Evolutionary conservation across 2,329 filamentous ascomycete species (phyloP).

Genomic region (Hypoxylon sp.): DNA sequence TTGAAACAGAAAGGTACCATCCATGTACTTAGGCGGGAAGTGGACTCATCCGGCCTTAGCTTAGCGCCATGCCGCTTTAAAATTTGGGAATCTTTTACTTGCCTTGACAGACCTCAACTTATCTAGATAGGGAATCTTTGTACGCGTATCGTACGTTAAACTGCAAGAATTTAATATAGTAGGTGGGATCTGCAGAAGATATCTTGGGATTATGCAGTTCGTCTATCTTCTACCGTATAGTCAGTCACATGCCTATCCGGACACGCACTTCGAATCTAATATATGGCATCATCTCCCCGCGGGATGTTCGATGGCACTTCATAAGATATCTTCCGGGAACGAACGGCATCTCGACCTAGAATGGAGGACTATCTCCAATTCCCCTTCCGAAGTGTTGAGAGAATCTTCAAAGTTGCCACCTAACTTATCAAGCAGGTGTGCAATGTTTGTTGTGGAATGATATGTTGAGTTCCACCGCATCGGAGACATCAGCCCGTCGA

Average conservation of each 20-base stretch:
- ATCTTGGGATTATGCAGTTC: constrained; percentile 3
- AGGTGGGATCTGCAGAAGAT: constrained; percentile 36
- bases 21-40: constrained; percentile 25
- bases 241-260: constrained; percentile 30
- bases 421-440: constrained; percentile 38
- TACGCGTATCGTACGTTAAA: constrained; percentile 31
- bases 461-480: constrained; percentile 34
- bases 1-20: constrained; percentile 32
- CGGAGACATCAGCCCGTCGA: constrained; percentile 37
- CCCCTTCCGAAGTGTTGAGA: constrained; percentile 8
- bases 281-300: constrained; percentile 21
- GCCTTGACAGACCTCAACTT: constrained; percentile 15
- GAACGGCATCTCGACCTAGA: constrained; percentile 38
- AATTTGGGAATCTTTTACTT: constrained; percentile 18
- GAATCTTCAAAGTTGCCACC: constrained; percentile 12
- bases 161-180: constrained; percentile 30
- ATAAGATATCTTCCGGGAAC: constrained; percentile 29
- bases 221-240: constrained; percentile 19
- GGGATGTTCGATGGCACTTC: constrained; percentile 11
- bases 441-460: constrained; percentile 32
- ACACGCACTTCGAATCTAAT: constrained; percentile 24
- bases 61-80: constrained; percentile 40
- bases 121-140: constrained; percentile 20
- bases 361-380: constrained; percentile 25
- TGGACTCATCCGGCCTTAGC: constrained; percentile 17